Evolutionary conservation across 2,329 filamentous ascomycete genomes (phyloP).

Genomic region (Trichoderma lentiforme): DNA sequence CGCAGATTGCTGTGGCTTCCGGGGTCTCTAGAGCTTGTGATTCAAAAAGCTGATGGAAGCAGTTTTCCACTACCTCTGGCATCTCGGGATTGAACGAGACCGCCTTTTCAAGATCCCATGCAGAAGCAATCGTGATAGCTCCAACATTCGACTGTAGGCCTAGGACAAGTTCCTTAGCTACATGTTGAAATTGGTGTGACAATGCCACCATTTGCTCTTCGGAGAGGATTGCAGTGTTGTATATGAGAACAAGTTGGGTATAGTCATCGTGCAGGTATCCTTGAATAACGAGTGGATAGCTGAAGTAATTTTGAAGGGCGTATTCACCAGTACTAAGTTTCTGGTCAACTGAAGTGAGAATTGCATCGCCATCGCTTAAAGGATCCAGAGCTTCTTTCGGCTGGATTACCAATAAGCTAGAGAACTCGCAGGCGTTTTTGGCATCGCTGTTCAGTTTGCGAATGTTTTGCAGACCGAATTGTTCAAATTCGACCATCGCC

Average conservation of each 20-base stretch:
- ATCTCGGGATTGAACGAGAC: neutral
- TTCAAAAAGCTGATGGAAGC: slow-evolving; percentile 13
- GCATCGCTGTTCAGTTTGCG: slow-evolving; percentile 15
- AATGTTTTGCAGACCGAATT: slow-evolving; percentile 25
- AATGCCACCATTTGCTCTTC: neutral
- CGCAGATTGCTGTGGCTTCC: neutral
- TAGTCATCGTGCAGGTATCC: neutral
- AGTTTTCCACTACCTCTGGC: neutral
- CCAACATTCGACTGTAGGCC: neutral
- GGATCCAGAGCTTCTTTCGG: neutral
- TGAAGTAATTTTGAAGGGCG: slow-evolving; percentile 2
- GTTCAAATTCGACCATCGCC: slow-evolving; percentile 22
- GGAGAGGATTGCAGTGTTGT: neutral
- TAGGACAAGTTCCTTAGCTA: neutral
- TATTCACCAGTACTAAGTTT: neutral
- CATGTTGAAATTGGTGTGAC: neutral
- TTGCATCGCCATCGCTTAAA: neutral
- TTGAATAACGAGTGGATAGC: slow-evolving; percentile 8
- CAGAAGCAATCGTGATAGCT: neutral
- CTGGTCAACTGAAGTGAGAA: neutral
- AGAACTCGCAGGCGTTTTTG: slow-evolving; percentile 22
- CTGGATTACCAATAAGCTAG: slow-evolving; percentile 22
- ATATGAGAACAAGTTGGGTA: neutral
- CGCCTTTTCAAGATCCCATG: neutral
- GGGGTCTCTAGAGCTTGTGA: neutral